Percentiles rank a stretch among this genome's conserved stretches.
Evolutionary conservation across 176 grass and related monocot species (phyloP).

Genomic region (Ensete ventricosum): DNA sequence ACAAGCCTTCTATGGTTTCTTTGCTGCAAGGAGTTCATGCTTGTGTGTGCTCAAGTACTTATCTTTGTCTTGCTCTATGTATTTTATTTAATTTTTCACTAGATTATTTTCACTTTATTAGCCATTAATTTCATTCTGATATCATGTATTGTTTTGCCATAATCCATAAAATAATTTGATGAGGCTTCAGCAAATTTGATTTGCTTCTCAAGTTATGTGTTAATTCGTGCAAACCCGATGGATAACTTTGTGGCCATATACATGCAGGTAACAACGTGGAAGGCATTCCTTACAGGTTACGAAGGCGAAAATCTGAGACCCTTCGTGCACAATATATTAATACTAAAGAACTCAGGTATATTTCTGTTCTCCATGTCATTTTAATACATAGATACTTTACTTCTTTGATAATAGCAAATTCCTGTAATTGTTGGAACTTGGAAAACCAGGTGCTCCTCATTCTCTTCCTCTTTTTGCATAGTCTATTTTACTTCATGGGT

Average conservation of each 20-base stretch:
- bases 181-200: background rate
- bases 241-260: constrained; percentile 18
- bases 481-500: background rate
- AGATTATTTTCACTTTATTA: too few relatives aligned
- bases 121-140: too few relatives aligned
- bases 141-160: too few relatives aligned
- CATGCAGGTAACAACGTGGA: constrained; percentile 38
- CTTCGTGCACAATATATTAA: constrained; percentile 85
- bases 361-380: constrained; percentile 5
- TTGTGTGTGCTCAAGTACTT: too few relatives aligned
- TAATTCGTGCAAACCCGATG: background rate
- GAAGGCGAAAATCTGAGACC: constrained; percentile 89
- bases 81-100: too few relatives aligned
- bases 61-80: too few relatives aligned
- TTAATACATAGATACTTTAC: background rate
- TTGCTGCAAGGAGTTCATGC: too few relatives aligned
- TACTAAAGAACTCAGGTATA: constrained; percentile 61
- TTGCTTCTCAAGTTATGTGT: background rate
- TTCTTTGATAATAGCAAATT: background rate
- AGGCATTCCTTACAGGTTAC: constrained; percentile 34
- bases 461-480: background rate
- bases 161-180: background rate
- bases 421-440: background rate
- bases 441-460: background rate
- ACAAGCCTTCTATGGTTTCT: too few relatives aligned